phyloP scores from a whole-genome alignment of 2,329 filamentous ascomycete species.

The Trichoderma koningii region DNA sequence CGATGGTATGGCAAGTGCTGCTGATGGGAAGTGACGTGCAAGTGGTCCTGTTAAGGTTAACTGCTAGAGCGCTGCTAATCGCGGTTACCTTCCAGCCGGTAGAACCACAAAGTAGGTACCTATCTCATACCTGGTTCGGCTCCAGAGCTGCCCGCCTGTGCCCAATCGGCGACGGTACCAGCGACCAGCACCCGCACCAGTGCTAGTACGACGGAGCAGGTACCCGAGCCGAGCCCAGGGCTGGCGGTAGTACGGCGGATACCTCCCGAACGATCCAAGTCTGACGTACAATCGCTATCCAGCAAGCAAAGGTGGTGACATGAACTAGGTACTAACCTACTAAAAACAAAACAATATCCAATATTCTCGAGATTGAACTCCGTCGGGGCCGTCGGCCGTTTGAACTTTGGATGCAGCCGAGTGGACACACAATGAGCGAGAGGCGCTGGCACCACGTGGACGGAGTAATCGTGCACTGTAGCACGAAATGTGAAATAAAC shows the following conservation, averaged over 20 bases:
- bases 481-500: background rate
- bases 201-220: background rate
- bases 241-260: constrained; percentile 20
- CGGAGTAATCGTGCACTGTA: background rate
- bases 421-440: constrained; percentile 1
- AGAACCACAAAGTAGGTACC: background rate
- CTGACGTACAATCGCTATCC: too few relatives aligned
- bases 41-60: background rate
- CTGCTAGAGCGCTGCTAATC: too few relatives aligned
- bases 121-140: background rate
- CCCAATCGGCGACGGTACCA: constrained; percentile 17
- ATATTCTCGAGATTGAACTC: too few relatives aligned
- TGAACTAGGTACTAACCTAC: too few relatives aligned
- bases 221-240: constrained; percentile 16
- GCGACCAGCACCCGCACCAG: background rate
- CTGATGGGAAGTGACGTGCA: background rate
- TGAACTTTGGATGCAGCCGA: constrained; percentile 1
- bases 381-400: background rate
- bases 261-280: background rate
- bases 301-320: too few relatives aligned
- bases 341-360: too few relatives aligned
- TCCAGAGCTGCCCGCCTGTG: background rate
- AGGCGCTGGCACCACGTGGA: constrained; percentile 18
- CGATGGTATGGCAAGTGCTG: too few relatives aligned
- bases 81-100: too few relatives aligned